Evolutionary conservation across 2,329 filamentous ascomycete species (phyloP).

Genomic region (Fusarium bulbicola): DNA sequence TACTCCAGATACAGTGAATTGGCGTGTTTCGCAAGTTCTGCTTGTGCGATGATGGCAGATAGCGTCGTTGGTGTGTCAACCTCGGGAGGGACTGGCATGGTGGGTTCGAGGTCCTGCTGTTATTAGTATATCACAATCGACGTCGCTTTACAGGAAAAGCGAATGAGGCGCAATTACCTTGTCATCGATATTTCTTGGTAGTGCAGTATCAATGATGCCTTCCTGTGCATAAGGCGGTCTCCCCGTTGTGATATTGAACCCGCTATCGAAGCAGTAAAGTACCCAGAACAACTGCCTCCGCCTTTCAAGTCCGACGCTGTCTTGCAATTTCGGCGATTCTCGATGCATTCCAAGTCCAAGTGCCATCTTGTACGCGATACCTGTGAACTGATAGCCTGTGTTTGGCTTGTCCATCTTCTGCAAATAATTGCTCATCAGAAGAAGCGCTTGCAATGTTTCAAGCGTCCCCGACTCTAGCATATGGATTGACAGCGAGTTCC

Average conservation of each 20-base stretch:
- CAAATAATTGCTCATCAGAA: background rate
- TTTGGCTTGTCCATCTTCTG: background rate
- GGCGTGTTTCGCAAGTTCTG: background rate
- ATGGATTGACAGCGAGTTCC: background rate
- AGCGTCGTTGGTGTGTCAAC: background rate
- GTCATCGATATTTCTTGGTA: background rate
- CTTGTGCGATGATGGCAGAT: background rate
- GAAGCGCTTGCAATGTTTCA: background rate
- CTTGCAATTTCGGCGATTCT: background rate
- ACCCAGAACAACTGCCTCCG: background rate
- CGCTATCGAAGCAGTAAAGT: background rate
- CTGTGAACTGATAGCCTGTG: background rate
- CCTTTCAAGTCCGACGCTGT: background rate
- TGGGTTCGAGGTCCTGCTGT: background rate
- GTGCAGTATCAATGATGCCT: background rate
- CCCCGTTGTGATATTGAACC: background rate
- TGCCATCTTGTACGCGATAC: background rate
- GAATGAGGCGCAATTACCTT: background rate
- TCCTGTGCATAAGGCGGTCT: background rate
- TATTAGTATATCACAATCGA: background rate
- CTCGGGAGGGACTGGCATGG: background rate
- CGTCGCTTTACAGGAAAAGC: fast-evolving
- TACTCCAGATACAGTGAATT: background rate
- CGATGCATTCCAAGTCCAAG: background rate
- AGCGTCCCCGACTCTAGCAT: background rate